Evolutionary conservation across 148 eudicot genomes (phyloP).

Genomic region (Mesembryanthemum crystallinum): DNA sequence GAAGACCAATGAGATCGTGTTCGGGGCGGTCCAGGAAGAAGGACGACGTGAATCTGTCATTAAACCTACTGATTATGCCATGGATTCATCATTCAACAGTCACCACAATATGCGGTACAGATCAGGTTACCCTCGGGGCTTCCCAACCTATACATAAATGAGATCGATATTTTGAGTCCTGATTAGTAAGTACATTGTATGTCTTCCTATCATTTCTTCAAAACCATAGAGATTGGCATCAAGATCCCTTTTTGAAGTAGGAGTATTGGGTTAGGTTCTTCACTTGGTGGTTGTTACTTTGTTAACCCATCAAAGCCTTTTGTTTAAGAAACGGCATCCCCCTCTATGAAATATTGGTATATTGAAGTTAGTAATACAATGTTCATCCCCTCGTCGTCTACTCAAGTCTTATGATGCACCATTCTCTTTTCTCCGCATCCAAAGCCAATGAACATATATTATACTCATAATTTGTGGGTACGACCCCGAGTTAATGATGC

Average conservation of each 20-base stretch:
- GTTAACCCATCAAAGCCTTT: slow-evolving; percentile 23
- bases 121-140: slow-evolving; percentile 33
- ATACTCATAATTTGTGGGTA: too few relatives aligned
- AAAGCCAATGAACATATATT: neutral
- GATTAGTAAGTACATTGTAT: slow-evolving; percentile 18
- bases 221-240: slow-evolving; percentile 16
- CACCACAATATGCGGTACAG: slow-evolving; percentile 37
- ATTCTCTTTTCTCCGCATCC: neutral
- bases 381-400: slow-evolving; percentile 4
- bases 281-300: slow-evolving; percentile 8
- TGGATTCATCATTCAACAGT: slow-evolving; percentile 35
- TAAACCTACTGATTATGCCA: slow-evolving; percentile 61
- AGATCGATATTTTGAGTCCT: slow-evolving; percentile 3
- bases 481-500: neutral
- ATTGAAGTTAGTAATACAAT: slow-evolving; percentile 23
- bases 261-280: slow-evolving; percentile 17
- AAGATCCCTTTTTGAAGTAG: slow-evolving; percentile 36
- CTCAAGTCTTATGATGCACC: neutral
- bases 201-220: slow-evolving; percentile 22
- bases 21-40: slow-evolving; percentile 89
- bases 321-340: slow-evolving; percentile 20
- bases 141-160: slow-evolving; percentile 30
- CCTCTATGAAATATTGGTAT: slow-evolving; percentile 13
- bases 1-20: slow-evolving; percentile 66
- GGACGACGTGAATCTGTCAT: slow-evolving; percentile 46